Conservation (phyloP, 345 rosid species). For the Pugionium cornutum region DNA sequence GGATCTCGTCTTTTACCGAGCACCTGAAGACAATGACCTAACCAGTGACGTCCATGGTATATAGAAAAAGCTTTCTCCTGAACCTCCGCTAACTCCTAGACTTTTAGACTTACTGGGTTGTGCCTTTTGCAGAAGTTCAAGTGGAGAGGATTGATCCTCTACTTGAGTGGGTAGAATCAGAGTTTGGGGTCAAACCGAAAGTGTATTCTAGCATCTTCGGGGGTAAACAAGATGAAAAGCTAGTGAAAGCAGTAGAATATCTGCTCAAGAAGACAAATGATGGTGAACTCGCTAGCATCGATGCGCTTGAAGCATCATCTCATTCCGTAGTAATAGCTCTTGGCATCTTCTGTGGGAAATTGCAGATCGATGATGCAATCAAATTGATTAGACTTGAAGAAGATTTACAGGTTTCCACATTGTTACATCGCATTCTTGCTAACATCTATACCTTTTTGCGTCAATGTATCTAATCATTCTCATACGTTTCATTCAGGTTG, state of each 20-base stretch:
- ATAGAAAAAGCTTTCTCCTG: background rate
- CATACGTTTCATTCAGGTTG: conserved; percentile 57
- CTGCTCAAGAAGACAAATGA: conserved; percentile 63
- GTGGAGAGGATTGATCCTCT: conserved; percentile 88
- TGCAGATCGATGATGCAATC: conserved; percentile 85
- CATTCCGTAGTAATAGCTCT: conserved; percentile 76
- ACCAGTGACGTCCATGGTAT: conserved; percentile 68
- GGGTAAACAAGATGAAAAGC: conserved; percentile 83
- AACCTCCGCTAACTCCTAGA: background rate
- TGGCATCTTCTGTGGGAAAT: conserved; percentile 63
- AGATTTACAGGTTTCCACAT: conserved; percentile 72
- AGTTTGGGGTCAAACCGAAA: conserved; percentile 75
- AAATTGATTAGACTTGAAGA: conserved; percentile 91
- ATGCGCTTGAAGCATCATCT: conserved; percentile 85
- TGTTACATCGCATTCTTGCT: background rate
- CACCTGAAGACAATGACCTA: conserved; percentile 66
- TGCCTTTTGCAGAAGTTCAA: conserved; percentile 56
- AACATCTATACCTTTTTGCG: conserved; percentile 1
- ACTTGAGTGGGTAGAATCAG: conserved; percentile 79
- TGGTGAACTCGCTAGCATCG: conserved; percentile 85
- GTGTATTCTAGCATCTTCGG: conserved; percentile 80
- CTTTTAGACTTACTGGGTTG: background rate
- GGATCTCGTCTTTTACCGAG: conserved; percentile 85
- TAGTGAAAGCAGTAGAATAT: conserved; percentile 62
- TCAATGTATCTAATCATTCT: conserved; percentile 16